These are phyloP conservation scores for Scutellaria galericulata DNA, from an alignment of 257 asterid species.

Conservation along the genomic window DNA sequence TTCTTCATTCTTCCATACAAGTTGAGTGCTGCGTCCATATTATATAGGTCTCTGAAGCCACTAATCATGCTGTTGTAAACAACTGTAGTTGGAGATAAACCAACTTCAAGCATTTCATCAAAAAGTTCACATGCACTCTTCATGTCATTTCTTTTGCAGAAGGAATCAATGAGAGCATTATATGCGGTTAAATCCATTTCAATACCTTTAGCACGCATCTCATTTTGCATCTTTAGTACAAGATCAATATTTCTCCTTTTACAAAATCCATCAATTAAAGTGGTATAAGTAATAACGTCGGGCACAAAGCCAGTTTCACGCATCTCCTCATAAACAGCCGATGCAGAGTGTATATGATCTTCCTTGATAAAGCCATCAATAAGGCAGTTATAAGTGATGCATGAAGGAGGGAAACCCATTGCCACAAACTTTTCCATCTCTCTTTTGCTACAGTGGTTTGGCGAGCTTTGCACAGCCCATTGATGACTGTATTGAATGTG, in stretches of 20 bases:
- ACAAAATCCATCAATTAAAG: constrained; percentile 72
- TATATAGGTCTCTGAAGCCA: constrained; percentile 66
- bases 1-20: constrained; percentile 59
- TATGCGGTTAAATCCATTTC: constrained; percentile 68
- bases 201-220: constrained; percentile 69
- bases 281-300: constrained; percentile 69
- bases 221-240: constrained; percentile 56
- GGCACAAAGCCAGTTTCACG: constrained; percentile 50
- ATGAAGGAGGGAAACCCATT: constrained; percentile 55
- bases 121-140: constrained; percentile 62
- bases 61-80: constrained; percentile 79
- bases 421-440: constrained; percentile 51
- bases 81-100: constrained; percentile 63
- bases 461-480: constrained; percentile 73
- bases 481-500: constrained; percentile 59
- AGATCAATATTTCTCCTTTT: constrained; percentile 51
- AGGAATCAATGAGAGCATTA: constrained; percentile 67
- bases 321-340: constrained; percentile 69
- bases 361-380: constrained; percentile 80
- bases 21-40: constrained; percentile 63
- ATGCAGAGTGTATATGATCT: constrained; percentile 53
- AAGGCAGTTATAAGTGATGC: constrained; percentile 72
- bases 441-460: constrained; percentile 54
- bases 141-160: constrained; percentile 81
- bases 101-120: constrained; percentile 63